Evolutionary conservation across 78 protist genomes (phyloP).

Genomic region (Dictyostelium capitatum): DNA sequence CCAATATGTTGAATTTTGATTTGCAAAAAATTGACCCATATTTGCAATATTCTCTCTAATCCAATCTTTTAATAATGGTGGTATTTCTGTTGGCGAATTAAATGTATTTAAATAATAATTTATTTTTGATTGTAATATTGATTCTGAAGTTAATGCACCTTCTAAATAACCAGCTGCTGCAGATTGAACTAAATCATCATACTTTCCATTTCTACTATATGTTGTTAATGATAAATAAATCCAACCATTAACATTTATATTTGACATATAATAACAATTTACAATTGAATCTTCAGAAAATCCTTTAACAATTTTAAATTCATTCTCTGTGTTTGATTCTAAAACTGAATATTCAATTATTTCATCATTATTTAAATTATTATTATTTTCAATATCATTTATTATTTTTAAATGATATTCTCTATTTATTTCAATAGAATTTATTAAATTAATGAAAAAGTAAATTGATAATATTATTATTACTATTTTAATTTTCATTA

Average conservation of each 20-base stretch:
- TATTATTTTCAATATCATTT: not conserved
- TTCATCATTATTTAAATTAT: not conserved
- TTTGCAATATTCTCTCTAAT: not conserved
- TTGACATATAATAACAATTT: not conserved
- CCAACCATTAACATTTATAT: slow-evolving; percentile 58
- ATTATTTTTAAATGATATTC: not conserved
- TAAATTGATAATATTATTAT: not conserved
- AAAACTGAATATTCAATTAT: not conserved
- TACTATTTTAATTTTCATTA: not conserved
- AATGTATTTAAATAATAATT: slow-evolving; percentile 34
- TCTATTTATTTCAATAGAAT: not conserved
- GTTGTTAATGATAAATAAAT: slow-evolving; percentile 55
- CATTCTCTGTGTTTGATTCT: not conserved
- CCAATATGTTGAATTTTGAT: slow-evolving; percentile 76
- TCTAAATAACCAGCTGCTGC: slow-evolving; percentile 87
- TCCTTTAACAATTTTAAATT: not conserved
- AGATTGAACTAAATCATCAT: slow-evolving; percentile 61
- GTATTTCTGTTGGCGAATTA: not conserved
- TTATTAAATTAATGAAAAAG: not conserved
- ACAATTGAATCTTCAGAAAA: not conserved
- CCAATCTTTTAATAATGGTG: slow-evolving; percentile 2
- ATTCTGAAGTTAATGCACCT: slow-evolving; percentile 64
- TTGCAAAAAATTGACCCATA: slow-evolving; percentile 3
- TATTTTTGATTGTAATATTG: slow-evolving; percentile 23
- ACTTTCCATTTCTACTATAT: not conserved